Evolutionary conservation across 352 stramenopile genomes (phyloP).

Genomic region (Saprolegnia diclina): DNA sequence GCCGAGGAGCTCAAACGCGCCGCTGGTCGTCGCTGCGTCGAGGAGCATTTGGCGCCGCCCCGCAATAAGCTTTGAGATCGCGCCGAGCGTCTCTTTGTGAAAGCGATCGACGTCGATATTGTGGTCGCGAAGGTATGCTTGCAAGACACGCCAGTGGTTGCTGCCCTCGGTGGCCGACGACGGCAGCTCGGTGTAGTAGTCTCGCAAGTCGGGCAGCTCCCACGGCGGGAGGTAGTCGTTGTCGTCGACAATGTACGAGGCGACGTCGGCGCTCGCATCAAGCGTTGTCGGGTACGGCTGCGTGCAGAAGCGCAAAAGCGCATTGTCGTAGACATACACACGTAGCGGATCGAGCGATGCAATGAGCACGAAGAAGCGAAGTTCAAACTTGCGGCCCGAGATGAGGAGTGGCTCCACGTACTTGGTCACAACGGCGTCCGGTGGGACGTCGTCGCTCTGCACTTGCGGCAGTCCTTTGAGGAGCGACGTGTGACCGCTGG

Average conservation of each 20-base stretch:
- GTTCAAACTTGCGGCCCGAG: slow-evolving; percentile 81
- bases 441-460: not conserved
- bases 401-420: slow-evolving; percentile 83
- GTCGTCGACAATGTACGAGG: slow-evolving; percentile 62
- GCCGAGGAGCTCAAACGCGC: slow-evolving; percentile 92
- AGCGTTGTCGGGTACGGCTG: slow-evolving; percentile 45
- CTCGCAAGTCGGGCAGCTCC: slow-evolving; percentile 60
- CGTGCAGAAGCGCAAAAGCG: slow-evolving; percentile 64
- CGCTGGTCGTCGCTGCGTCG: slow-evolving; percentile 35
- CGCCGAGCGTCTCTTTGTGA: slow-evolving; percentile 57
- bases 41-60: slow-evolving; percentile 51
- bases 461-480: slow-evolving; percentile 2
- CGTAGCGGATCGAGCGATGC: slow-evolving; percentile 79
- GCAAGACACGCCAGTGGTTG: slow-evolving; percentile 66
- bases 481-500: not conserved
- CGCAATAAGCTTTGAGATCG: slow-evolving; percentile 50
- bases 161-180: slow-evolving; percentile 47
- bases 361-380: slow-evolving; percentile 82
- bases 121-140: slow-evolving; percentile 48
- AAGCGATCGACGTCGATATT: slow-evolving; percentile 59
- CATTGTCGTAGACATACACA: slow-evolving; percentile 77
- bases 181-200: slow-evolving; percentile 59
- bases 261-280: slow-evolving; percentile 35
- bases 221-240: slow-evolving; percentile 46
- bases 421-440: slow-evolving; percentile 35